phyloP scores from a whole-genome alignment of 2,329 filamentous ascomycete species.

The Aureobasidium uvarum region DNA sequence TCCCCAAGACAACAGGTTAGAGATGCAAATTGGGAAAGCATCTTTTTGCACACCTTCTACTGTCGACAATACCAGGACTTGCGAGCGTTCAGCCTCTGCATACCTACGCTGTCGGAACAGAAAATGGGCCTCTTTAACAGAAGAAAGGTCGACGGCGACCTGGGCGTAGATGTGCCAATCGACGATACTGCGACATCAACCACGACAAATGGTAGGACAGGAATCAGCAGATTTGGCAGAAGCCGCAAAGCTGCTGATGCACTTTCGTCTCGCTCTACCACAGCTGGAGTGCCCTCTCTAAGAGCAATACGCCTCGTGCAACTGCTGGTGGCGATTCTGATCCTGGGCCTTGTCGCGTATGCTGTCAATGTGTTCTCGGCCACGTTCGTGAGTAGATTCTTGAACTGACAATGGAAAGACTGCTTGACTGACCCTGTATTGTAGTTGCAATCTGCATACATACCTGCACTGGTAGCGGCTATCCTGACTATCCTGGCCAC shows the following conservation, averaged over 20 bases:
- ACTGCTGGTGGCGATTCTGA: neutral
- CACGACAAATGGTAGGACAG: neutral
- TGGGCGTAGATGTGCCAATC: neutral
- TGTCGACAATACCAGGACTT: neutral
- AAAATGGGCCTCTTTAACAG: slow-evolving; percentile 4
- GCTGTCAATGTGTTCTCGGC: neutral
- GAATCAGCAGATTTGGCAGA: slow-evolving; percentile 2
- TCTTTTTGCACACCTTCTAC: neutral
- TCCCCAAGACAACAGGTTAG: neutral
- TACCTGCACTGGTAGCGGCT: slow-evolving; percentile 5
- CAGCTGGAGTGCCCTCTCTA: neutral
- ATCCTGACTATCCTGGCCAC: slow-evolving; percentile 4
- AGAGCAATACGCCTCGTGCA: neutral
- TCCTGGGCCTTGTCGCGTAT: slow-evolving; percentile 13
- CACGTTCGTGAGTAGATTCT: neutral
- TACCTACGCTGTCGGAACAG: neutral
- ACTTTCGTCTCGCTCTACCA: neutral
- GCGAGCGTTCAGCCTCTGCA: neutral
- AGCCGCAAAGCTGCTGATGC: neutral
- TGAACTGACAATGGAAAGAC: neutral
- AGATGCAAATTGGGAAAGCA: neutral
- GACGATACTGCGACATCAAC: neutral
- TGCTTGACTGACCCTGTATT: neutral
- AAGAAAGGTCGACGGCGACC: neutral
- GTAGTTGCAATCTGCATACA: slow-evolving; percentile 20